Evolutionary conservation across 805 yeast genomes (phyloP).

Genomic region (Kluyveromyces siamensis): DNA sequence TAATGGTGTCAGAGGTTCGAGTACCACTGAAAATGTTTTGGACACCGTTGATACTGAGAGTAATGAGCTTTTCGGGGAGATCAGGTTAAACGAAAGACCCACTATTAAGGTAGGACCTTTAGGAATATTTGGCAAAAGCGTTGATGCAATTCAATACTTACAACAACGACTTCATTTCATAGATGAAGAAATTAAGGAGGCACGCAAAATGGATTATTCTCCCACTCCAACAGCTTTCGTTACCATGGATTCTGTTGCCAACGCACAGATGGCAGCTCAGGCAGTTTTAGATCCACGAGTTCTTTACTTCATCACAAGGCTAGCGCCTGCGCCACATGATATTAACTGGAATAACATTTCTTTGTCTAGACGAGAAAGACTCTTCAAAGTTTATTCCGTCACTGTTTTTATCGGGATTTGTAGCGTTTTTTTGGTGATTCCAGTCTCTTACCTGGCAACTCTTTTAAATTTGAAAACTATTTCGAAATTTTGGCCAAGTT

Average conservation of each 20-base stretch:
- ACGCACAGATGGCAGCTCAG: constrained; percentile 95
- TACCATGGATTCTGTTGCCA: constrained; percentile 90
- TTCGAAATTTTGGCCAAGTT: constrained; percentile 68
- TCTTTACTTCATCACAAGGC: constrained; percentile 64
- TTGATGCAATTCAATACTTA: constrained; percentile 76
- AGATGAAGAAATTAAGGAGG: constrained; percentile 59
- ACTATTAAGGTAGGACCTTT: constrained; percentile 46
- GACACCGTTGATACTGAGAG: constrained; percentile 10
- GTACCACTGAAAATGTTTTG: not conserved
- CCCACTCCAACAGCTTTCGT: constrained; percentile 89
- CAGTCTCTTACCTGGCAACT: constrained; percentile 79
- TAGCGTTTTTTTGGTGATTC: constrained; percentile 67
- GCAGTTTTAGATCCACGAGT: constrained; percentile 88
- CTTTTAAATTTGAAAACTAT: constrained; percentile 73
- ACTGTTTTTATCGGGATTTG: constrained; percentile 35
- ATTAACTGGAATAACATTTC: constrained; percentile 89
- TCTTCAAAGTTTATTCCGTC: constrained; percentile 39
- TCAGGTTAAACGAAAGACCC: constrained; percentile 45
- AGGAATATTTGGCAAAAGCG: constrained; percentile 57
- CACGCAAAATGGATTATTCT: constrained; percentile 60
- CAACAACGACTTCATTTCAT: constrained; percentile 58
- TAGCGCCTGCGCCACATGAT: constrained; percentile 96
- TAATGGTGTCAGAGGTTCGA: not conserved
- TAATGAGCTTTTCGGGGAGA: constrained; percentile 18
- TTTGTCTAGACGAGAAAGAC: constrained; percentile 63